Evolutionary conservation across 331 rosid genomes (phyloP), one percentile per base, ranked within the genome.

Genomic region (Pyracantha coccinea): DNA sequence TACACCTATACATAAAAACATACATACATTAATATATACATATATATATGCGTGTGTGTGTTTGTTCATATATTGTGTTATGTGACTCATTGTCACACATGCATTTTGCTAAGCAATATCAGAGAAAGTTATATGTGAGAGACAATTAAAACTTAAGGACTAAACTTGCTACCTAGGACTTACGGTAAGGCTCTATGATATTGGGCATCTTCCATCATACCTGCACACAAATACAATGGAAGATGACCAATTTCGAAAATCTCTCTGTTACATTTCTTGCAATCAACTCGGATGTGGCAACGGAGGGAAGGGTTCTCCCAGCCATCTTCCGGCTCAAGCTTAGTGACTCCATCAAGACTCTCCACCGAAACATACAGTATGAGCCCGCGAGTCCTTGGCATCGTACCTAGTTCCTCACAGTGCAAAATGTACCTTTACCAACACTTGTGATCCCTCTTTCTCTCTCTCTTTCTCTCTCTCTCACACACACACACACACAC

Each of bases 251-350:
- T 19, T 9, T 72, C 76, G 17, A 72, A 35, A 16, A 72, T n/a
- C 76, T 72, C 38, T 57, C 6, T 15, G 20, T 35, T 72, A n/a
- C 68, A 72, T 38, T 33, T 63, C 17, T 38, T 72, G 52, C 76
- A 58, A 38, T 9, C 47, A 47, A 57, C 67, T 58, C 38, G 38
- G 76, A 58, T 72, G 57, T 72, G 66, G 76, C 23, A 72, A 62
- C 28, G 28, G 13, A 35, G 76, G 20, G 9, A 72, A 62, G 47
- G 29, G 76, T 35, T 35, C 76, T 35, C 14, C 76, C 67, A 72
- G 27, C 76, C 68, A 23, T n/a, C 38, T 72, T 72, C 67, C 0
- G 68, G 76, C 35, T 38, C 47, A 38, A 38, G 47, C 15, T 38
- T 38, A 38, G 15, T 38, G 14, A 38, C 15, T 38, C 47, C 47